Base-by-base conservation (phyloP, 192 early-diverging fungal genomes). In the Helicostylum pulchrum region DNA sequence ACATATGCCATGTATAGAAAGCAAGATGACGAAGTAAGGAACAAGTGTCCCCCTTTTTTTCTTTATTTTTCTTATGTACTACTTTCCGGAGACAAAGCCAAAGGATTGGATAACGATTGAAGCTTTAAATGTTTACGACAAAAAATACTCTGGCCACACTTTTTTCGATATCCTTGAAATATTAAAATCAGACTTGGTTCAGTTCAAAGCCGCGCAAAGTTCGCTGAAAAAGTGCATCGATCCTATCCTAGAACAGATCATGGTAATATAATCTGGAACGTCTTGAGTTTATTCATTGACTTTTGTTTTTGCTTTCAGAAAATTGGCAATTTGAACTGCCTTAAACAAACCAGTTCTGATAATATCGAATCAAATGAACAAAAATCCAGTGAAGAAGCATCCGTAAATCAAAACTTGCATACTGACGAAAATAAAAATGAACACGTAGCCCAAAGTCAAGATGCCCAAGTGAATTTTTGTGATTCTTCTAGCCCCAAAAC, bases 91-190 rank as follows among this genome's bases (percentile, higher is more conserved):
- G 5, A 53, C 52, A 53, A 9, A 53, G 52, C 52, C 23, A 53
- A 53, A 53, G 52, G 15, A 7, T 53, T 30, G 52, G 52, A 53
- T 32, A 32, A 14, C 31, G 52, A 50, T 53, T 53, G 52, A 53
- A 32, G 52, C 52, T 53, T 53, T 53, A 53, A 32, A 53, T 53
- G 52, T 32, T 53, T 53, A 53, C 52, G 52, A 53, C 15, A 53
- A 53, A 53, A 15, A 30, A 53, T 53, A 53, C 14, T 30, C 52
- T 32, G 52, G 52, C 26, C 30, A 53, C 31, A 32, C 52, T 53
- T 53, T 53, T 53, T 10, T 53, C 52, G 8, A 53, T 32, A 15
- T 53, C 52, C 52, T 53, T 53, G 52, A 53, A 14, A 53, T 53
- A 53, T 32, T 53, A 53, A 32, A 53, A 53, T 53, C 52, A 32